A percentile compares a stretch with the other conserved stretches of the same genome.
Conservation (phyloP, 257 asterid genomes). For the Solanum rostratum region DNA sequence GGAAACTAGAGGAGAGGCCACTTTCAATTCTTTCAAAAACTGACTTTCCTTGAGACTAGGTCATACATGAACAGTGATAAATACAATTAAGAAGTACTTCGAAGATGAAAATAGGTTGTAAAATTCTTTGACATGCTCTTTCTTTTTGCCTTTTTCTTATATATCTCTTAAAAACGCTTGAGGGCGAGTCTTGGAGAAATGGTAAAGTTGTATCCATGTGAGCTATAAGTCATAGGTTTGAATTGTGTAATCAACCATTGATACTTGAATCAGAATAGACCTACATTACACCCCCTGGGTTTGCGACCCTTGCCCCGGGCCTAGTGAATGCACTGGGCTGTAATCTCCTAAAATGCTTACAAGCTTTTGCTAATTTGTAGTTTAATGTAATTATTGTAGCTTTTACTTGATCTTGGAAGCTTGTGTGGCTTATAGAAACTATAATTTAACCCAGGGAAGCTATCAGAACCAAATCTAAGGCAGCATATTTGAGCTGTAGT, state of each 20-base stretch:
- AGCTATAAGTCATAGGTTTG: neutral
- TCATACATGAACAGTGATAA: neutral
- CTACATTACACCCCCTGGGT: neutral
- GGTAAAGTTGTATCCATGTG: neutral
- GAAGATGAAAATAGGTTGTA: neutral
- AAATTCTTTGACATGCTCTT: neutral
- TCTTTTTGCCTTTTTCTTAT: neutral
- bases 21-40: neutral
- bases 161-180: neutral
- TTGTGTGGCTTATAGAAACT: neutral
- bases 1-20: neutral
- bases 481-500: neutral
- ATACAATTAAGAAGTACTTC: neutral
- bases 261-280: neutral
- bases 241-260: neutral
- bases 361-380: neutral
- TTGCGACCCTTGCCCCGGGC: neutral
- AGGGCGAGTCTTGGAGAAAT: neutral
- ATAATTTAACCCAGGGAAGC: neutral
- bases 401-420: neutral
- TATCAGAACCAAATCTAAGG: neutral
- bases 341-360: neutral
- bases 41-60: neutral
- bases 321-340: neutral
- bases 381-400: neutral